Evolutionary conservation across 805 yeast species (phyloP), one percentile per base, ranked within the genome.

Genomic region (Yarrowia porcina): DNA sequence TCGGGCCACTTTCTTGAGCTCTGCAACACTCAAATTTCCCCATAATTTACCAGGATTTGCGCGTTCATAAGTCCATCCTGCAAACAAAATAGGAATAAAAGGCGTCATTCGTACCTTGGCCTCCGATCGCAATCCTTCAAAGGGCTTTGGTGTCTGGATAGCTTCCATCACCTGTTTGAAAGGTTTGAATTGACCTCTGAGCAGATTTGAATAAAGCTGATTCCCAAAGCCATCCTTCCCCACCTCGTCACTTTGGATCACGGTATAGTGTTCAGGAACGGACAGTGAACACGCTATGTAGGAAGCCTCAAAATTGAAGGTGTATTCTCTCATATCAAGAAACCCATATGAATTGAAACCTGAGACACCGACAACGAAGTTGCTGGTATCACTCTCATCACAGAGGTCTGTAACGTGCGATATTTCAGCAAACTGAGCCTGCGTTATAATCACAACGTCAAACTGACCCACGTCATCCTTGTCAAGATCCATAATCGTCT

Each of bases 311-410:
- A 72, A 67, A 11, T 67, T 63, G 67, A 68, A 77, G 30, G 79
- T 77, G 73, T 89, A 90, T 50, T 77, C 72, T 11, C 90, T 82
- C 65, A 93, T 78, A 73, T 94, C 99, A 3, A 85, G 84, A 71
- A 92, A 87, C 0, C 90, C 80, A 69, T 83, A 89, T 1, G 97
- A 97, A 72, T 82, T 90, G 70, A 92, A 76, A 0, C 99, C 99
- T 72, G 87, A 87, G 2, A 84, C 70, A 0, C 86, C 87, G 1
- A 89, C 76, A 15, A 82, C 79, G 71, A 88, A 90, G 32, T 94
- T 77, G 3, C 96, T 89, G 18, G 86, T 80, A 28, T 78, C 77
- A 18, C 79, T 74, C 2, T 69, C 57, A 67, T 97, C 81, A 8
- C 92, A 80, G 33, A 80, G 72, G 0, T 67, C 68, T 70, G 90